phyloP scores from a whole-genome alignment of 2,329 filamentous ascomycete genomes.

The Cladophialophora yegresii region DNA sequence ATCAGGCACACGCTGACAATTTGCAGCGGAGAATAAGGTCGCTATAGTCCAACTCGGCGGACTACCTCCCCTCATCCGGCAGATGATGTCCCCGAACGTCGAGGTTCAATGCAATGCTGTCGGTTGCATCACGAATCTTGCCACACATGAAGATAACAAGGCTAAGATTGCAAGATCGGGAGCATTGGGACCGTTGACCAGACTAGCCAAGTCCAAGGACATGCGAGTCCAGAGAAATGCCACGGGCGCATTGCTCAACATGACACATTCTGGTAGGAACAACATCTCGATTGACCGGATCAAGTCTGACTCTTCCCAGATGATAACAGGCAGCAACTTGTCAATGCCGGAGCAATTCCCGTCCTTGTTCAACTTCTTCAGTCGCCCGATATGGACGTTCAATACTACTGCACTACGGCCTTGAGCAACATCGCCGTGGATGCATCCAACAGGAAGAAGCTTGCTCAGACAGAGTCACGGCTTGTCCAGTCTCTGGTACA shows the following conservation, averaged over 20 bases:
- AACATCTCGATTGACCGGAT: neutral
- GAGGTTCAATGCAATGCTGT: conserved; percentile 99
- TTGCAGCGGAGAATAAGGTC: conserved; percentile 93
- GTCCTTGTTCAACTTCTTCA: conserved; percentile 93
- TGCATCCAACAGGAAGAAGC: conserved; percentile 81
- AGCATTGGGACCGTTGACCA: conserved; percentile 84
- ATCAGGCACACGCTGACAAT: conserved; percentile 47
- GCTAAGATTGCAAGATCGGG: conserved; percentile 96
- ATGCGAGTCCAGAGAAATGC: conserved; percentile 98
- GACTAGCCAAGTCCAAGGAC: conserved; percentile 93
- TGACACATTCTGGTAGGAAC: conserved; percentile 90
- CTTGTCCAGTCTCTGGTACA: conserved; percentile 92
- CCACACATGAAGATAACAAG: conserved; percentile 98
- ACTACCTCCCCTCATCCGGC: conserved; percentile 85
- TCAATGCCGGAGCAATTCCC: conserved; percentile 95
- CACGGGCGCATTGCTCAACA: conserved; percentile 92
- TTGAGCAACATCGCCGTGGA: conserved; percentile 99
- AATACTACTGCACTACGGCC: conserved; percentile 98
- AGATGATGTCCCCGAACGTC: conserved; percentile 98
- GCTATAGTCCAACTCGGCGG: conserved; percentile 91
- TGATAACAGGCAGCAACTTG: conserved; percentile 95
- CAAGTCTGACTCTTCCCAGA: conserved; percentile 56
- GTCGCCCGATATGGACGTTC: conserved; percentile 91
- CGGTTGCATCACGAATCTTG: conserved; percentile 96
- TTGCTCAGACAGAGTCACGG: conserved; percentile 86